Evolutionary conservation across 2,329 filamentous ascomycete genomes (phyloP), one percentile per base, ranked within the genome.

Genomic region (Aspergillus alliaceus): DNA sequence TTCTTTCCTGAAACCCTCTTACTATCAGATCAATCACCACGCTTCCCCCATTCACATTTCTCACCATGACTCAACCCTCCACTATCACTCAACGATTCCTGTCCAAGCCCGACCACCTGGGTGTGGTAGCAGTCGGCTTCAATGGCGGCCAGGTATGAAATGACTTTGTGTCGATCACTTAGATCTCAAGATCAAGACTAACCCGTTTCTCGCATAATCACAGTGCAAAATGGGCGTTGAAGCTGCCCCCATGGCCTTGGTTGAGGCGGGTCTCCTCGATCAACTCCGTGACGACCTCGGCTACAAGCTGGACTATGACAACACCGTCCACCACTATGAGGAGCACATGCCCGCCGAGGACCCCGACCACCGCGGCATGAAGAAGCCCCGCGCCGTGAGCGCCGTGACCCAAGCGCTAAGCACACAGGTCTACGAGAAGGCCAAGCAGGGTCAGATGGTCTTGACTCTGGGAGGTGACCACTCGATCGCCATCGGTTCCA

Each of bases 401-500:
- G 88, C 90, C 57, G 93, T 96, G 48, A 98, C 91, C 2, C 77
- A 88, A 70, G 83, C 86, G 67, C 88, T 99, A 62, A 87, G 87
- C 73, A 80, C 87, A 56, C 91, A 97, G 78, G 91, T 96, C 51
- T 97, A 98, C 81, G 81, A 85, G 63, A 91, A 98, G 71, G 91
- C 93, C 48, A 84, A 83, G 64, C 80, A 90, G 63, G 95, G 95
- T 32, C 87, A 93, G 59, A 87, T 96, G 74, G 92, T 96, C 1
- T 83, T 99, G 56, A 99, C 95, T 0, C 86, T 99, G 9, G 95
- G 95, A 56, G 95, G 95, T 53, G 95, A 99, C 79, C 95, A 99
- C 82, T 92, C 88, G 63, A 96, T 99, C 71, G 95, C 95, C 61
- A 96, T 99, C 67, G 95, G 95, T 61, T 96, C 91, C 48, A 86